Evolutionary conservation across 306 rosid species (phyloP).

Genomic region (Echinosophora koreensis): DNA sequence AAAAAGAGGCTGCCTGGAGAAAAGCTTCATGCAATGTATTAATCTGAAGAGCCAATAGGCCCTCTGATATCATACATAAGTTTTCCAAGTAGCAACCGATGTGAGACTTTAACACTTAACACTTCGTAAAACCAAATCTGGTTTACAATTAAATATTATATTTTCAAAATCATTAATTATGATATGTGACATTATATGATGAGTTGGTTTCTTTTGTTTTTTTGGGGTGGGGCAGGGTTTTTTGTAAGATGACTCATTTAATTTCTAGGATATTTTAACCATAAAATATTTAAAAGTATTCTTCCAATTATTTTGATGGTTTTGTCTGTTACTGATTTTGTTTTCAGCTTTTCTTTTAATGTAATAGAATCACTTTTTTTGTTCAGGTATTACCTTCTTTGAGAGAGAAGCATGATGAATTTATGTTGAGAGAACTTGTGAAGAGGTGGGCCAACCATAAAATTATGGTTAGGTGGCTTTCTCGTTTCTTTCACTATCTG

Average conservation of each 20-base stretch:
- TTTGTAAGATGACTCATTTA: neutral
- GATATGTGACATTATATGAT: neutral
- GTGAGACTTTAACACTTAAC: too few species aligned
- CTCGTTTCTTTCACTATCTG: constrained; percentile 73
- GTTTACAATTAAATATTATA: constrained; percentile 3
- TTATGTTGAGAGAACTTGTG: constrained; percentile 82
- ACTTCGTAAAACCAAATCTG: neutral
- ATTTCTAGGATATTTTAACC: constrained; percentile 1
- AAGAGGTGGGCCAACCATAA: constrained; percentile 83
- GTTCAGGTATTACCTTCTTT: constrained; percentile 80
- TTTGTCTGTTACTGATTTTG: constrained; percentile 1
- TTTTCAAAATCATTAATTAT: constrained; percentile 1
- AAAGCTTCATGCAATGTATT: neutral
- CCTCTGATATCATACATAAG: neutral
- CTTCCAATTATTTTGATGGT: neutral
- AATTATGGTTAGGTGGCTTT: constrained; percentile 77
- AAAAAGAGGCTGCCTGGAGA: neutral
- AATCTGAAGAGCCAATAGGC: too few species aligned
- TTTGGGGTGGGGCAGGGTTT: neutral
- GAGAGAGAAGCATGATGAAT: constrained; percentile 83
- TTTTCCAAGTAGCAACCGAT: neutral
- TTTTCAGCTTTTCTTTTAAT: constrained; percentile 10
- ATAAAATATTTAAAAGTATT: neutral
- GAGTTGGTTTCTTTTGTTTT: neutral
- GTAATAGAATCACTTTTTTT: neutral